phyloP scores from a whole-genome alignment of 2,329 filamentous ascomycete species.

The Fusarium buharicum region DNA sequence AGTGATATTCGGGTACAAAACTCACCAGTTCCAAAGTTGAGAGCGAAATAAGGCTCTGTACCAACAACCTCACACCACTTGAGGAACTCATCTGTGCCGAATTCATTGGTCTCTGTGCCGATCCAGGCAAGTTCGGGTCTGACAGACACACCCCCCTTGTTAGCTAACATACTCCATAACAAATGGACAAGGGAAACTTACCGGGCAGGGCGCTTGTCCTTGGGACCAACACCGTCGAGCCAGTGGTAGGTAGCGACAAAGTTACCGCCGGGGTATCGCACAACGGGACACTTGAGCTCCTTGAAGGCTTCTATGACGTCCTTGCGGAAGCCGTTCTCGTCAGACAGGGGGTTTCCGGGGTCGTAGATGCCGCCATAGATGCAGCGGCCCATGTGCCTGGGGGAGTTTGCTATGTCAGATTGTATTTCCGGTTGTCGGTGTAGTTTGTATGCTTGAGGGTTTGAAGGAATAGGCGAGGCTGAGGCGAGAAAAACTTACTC shows the following conservation, averaged over 20 bases:
- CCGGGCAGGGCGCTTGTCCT: constrained; percentile 69
- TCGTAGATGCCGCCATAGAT: constrained; percentile 90
- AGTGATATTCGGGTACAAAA: not conserved
- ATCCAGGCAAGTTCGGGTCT: constrained; percentile 81
- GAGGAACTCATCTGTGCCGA: constrained; percentile 89
- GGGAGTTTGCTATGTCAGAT: constrained; percentile 2
- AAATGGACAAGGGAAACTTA: constrained; percentile 23
- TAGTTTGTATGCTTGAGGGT: not conserved
- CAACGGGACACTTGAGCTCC: constrained; percentile 79
- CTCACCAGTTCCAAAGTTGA: constrained; percentile 82
- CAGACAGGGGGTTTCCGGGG: constrained; percentile 76
- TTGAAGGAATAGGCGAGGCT: not conserved
- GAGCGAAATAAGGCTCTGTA: constrained; percentile 80
- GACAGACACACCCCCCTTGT: not conserved
- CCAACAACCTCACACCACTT: constrained; percentile 78
- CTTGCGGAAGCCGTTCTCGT: constrained; percentile 78
- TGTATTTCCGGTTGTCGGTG: not conserved
- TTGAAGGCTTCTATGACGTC: constrained; percentile 80
- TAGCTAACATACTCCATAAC: not conserved
- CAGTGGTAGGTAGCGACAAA: constrained; percentile 89
- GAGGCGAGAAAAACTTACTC: constrained; percentile 67
- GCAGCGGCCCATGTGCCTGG: constrained; percentile 86
- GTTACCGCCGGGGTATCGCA: constrained; percentile 85
- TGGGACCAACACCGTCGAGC: constrained; percentile 82
- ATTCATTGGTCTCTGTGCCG: constrained; percentile 78